Base-by-base conservation (phyloP, 2,329 filamentous ascomycete genomes). In the Calonectria fujianensis region DNA sequence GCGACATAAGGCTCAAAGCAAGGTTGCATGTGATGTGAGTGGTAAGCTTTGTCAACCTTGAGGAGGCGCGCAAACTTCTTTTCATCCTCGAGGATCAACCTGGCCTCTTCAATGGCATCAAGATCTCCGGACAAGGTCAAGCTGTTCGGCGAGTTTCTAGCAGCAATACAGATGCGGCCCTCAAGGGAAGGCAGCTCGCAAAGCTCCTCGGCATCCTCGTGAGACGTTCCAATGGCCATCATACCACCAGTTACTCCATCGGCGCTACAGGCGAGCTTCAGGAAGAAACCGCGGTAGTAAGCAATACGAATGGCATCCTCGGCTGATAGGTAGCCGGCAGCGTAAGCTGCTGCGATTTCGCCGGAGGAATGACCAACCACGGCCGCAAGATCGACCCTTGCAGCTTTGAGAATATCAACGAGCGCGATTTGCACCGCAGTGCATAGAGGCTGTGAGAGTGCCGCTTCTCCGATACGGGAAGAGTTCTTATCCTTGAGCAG, bases 321-420 rank as follows among this genome's bases (percentile, higher is more conserved):
- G 0, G 72, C 73, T 0, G 70, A 71, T 2, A 91, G 66, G n/a
- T 85, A 81, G 0, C 88, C 89, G 0, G 87, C 85, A 0, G 88
- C 87, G 75, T 89, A 91, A 0, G 87, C 89, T 0, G 88, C 88
- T 0, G 81, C 88, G 20, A 90, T 89, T 74, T 90, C 89, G 1
- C 89, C 89, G 0, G 86, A 87, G 0, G 88, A 89, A 75, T 90
- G 89, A 4, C 89, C 88, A 4, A 89, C 83, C 0, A 88, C 86
- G 0, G 82, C 83, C 2, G 73, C 48, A 5, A 86, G 83, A 0
- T 69, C 52, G 20, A 89, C 66, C 4, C 83, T 83, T 10, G 83
- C 84, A 0, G 79, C 74, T 0, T 71, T 48, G 1, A 84, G 75
- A 3, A 82, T 70, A 20, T 83, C 79, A 10, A 84, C 78, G 1